These are phyloP conservation scores for Amanita brunnescens DNA, from an alignment of 768 basidiomycete genomes.

Conservation along the genomic window DNA sequence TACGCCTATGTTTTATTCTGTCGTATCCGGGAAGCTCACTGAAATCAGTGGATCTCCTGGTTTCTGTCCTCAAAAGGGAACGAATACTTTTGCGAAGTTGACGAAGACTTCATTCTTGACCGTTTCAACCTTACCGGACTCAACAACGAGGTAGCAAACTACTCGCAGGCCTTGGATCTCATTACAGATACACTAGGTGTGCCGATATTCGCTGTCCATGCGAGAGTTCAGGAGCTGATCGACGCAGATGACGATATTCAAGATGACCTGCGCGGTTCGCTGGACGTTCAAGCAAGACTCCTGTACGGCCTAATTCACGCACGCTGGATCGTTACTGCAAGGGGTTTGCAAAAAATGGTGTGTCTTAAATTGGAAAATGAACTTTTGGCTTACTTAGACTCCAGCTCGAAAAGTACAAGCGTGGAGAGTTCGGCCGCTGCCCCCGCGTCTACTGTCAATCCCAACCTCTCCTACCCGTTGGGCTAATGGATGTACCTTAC, in stretches of 20 bases:
- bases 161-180: constrained; percentile 86
- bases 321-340: constrained; percentile 91
- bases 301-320: constrained; percentile 97
- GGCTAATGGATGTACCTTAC: constrained; percentile 94
- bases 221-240: neutral
- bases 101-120: constrained; percentile 98
- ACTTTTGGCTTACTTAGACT: neutral
- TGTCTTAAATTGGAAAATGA: constrained; percentile 3
- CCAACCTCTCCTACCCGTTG: constrained; percentile 94
- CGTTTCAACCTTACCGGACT: constrained; percentile 97
- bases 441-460: constrained; percentile 93
- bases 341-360: constrained; percentile 95
- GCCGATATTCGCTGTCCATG: constrained; percentile 16
- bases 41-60: constrained; percentile 89
- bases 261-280: constrained; percentile 83
- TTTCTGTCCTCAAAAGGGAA: constrained; percentile 96
- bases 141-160: constrained; percentile 94
- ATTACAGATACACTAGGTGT: constrained; percentile 93
- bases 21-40: constrained; percentile 4
- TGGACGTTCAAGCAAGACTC: constrained; percentile 89
- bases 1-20: constrained; percentile 14
- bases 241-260: constrained; percentile 82
- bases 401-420: constrained; percentile 94
- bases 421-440: constrained; percentile 96
- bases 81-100: constrained; percentile 99